Percentiles rank a stretch among this genome's conserved stretches.
Evolutionary conservation across 257 asterid genomes (phyloP).

Genomic region (Lavandula angustifolia): DNA sequence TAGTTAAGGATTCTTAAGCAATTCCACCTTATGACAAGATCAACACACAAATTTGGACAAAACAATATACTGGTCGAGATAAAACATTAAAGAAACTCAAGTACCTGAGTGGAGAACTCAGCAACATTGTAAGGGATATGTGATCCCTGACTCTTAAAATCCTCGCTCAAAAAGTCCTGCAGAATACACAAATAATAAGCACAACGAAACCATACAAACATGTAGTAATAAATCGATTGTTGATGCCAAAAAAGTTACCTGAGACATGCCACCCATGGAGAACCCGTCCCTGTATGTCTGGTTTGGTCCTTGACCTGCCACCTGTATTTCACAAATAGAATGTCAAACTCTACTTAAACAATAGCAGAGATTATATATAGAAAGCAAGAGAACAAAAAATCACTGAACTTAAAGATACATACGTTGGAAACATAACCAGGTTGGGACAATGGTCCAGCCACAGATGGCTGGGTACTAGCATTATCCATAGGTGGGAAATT

Average conservation of each 20-base stretch:
- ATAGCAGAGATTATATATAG: conserved; percentile 10
- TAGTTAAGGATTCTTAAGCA: conserved; percentile 15
- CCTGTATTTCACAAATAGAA: conserved; percentile 36
- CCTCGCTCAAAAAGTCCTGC: conserved; percentile 94
- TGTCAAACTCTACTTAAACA: conserved; percentile 15
- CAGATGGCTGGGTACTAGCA: conserved; percentile 82
- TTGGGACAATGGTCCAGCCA: conserved; percentile 87
- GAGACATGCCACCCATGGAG: conserved; percentile 93
- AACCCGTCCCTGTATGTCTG: conserved; percentile 84
- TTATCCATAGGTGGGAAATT: conserved; percentile 78
- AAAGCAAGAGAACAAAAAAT: conserved; percentile 19
- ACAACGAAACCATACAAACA: conserved; percentile 5
- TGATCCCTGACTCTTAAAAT: conserved; percentile 97
- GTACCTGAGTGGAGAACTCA: conserved; percentile 90
- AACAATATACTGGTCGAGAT: conserved; percentile 8
- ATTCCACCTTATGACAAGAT: conserved; percentile 11
- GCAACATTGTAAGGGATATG: conserved; percentile 87
- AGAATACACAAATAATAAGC: conserved; percentile 27
- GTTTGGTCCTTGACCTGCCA: conserved; percentile 70
- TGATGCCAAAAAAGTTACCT: conserved; percentile 47
- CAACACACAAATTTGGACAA: conserved; percentile 6
- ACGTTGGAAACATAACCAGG: conserved; percentile 93
- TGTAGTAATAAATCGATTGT: not conserved
- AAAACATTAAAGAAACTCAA: not conserved
- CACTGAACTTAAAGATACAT: conserved; percentile 36